These are phyloP conservation scores for Brassica carinata DNA, from an alignment of 345 rosid genomes.

Conservation along the genomic window DNA sequence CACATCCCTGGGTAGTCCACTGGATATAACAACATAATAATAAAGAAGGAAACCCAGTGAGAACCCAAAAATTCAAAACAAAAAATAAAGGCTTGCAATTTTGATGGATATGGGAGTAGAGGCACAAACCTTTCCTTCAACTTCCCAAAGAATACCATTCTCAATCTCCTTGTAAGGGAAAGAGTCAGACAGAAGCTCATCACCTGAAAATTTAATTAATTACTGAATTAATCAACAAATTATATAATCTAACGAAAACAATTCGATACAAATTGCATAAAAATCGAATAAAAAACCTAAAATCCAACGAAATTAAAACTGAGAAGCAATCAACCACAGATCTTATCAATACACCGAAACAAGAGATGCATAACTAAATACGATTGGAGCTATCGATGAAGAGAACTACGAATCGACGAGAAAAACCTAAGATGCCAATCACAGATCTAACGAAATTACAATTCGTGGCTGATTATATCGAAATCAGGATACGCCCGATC, in stretches of 20 bases:
- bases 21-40: constrained; percentile 15
- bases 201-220: constrained; percentile 49
- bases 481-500: neutral
- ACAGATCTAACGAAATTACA: constrained; percentile 24
- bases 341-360: neutral
- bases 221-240: neutral
- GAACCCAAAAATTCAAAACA: neutral
- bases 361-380: neutral
- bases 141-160: constrained; percentile 85
- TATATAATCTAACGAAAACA: too few species aligned
- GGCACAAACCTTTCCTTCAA: constrained; percentile 76
- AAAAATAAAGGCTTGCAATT: neutral
- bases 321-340: constrained; percentile 14
- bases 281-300: constrained; percentile 2
- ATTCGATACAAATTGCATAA: neutral
- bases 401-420: neutral
- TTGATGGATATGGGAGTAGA: neutral
- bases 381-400: neutral
- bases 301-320: neutral
- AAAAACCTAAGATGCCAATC: constrained; percentile 1
- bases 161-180: constrained; percentile 83
- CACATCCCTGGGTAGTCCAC: constrained; percentile 87
- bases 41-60: too few species aligned
- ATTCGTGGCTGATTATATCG: neutral
- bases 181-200: constrained; percentile 96